Base-by-base conservation (phyloP, 495 filamentous ascomycete species). In the Pyrenopolyporus hunteri region DNA sequence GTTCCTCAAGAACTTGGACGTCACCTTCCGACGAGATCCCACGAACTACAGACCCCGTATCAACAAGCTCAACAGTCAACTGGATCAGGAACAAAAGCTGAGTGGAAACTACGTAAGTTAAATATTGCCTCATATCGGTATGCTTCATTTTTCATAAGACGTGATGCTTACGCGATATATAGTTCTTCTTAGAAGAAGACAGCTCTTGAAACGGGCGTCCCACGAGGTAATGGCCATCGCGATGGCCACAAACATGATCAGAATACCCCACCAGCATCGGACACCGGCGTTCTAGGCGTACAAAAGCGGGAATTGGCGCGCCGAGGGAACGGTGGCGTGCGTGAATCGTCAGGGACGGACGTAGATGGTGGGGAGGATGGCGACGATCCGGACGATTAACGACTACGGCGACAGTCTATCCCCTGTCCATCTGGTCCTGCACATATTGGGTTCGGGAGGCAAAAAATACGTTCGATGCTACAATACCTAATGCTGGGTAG, bases 11-110 rank as follows among this genome's bases (percentile, higher is more conserved):
- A 96, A 88, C 72, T 79, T 98, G 50, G 92, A 98, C 69, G 94
- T 98, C 63, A 98, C 94, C 11, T 98, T 98, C 87, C 90, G 95
- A 68, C 91, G 95, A 66, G 95, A 98, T 72, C 93, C 95, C 57
- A 95, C 89, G 76, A 96, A 92, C 67, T 98, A 85, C 81, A 85
- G 94, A 26, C 94, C 95, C 35, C 89, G 95, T 74, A 98, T 98
- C 83, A 98, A 98, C 85, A 98, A 98, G 84, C 78, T 86, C 67
- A 86, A 96, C 73, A 92, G 88, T 72, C 95, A 98, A 77, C 79
- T 97, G 63, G 94, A 98, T 74, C 92, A 97, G 72, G 94, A 97
- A 70, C 94, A 98, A 82, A 98, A 98, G 84, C 66, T 92, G 67
- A 78, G 72, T 63, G 94, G 94, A 60, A 98, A 97, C 77, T 98